A percentile compares a stretch with the other conserved stretches of the same genome.
Evolutionary conservation across 345 rosid species (phyloP).

Genomic region (Salix suchowensis): DNA sequence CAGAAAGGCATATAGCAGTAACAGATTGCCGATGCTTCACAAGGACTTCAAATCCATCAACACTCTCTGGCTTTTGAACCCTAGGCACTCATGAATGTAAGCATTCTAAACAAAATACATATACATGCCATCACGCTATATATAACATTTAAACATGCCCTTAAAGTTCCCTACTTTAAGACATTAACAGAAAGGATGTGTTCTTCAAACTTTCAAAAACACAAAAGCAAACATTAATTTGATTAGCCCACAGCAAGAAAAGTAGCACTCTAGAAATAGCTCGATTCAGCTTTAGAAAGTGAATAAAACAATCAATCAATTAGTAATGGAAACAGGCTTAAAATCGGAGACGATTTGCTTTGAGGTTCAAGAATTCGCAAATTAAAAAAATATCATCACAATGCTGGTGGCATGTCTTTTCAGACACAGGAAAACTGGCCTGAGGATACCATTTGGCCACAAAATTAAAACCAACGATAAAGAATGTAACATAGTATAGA

Average conservation of each 20-base stretch:
- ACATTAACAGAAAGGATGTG: not conserved
- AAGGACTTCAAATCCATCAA: slow-evolving; percentile 41
- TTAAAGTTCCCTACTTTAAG: not conserved
- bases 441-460: not conserved
- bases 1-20: slow-evolving; percentile 77
- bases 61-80: slow-evolving; percentile 58
- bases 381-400: not conserved
- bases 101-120: not conserved
- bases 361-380: not conserved
- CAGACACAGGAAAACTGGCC: not conserved
- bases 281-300: not conserved
- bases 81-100: slow-evolving; percentile 35
- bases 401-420: not conserved
- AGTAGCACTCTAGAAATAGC: not conserved
- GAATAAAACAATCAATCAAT: not conserved
- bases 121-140: not conserved
- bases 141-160: not conserved
- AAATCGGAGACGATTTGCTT: not conserved
- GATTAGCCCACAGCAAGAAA: not conserved
- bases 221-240: not conserved
- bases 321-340: not conserved
- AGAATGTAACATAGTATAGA: not conserved
- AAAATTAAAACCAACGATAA: not conserved
- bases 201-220: not conserved
- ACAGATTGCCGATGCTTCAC: slow-evolving; percentile 79